Evolutionary conservation across 371 early-diverging fungal genomes (phyloP).

Genomic region (Smittium mucronatum): DNA sequence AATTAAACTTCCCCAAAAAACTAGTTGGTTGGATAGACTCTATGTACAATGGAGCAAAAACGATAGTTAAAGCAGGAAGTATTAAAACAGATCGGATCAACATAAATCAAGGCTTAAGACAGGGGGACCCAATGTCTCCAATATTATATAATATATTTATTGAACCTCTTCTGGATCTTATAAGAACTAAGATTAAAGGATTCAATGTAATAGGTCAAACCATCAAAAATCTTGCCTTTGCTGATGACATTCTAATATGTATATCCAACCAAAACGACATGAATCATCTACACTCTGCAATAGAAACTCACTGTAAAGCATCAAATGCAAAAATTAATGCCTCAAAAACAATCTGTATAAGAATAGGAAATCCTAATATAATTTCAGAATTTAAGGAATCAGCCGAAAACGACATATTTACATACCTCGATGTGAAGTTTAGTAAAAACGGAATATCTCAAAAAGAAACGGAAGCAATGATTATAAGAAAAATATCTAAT

Average conservation of each 20-base stretch:
- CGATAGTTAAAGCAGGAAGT: background rate
- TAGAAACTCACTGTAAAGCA: conserved; percentile 10
- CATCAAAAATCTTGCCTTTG: conserved; percentile 9
- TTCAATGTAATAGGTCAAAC: background rate
- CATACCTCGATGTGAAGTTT: too few species aligned
- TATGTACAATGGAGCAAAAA: background rate
- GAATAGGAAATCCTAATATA: conserved; percentile 6
- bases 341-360: conserved; percentile 11
- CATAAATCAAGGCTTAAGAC: conserved; percentile 12
- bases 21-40: background rate
- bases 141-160: conserved; percentile 14
- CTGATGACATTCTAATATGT: conserved; percentile 13
- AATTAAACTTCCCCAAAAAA: background rate
- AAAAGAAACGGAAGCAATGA: too few species aligned
- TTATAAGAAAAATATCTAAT: too few species aligned
- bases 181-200: background rate
- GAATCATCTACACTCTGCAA: background rate
- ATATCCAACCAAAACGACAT: conserved; percentile 1
- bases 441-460: too few species aligned
- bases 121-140: conserved; percentile 16
- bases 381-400: background rate
- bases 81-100: background rate
- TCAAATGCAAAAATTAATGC: conserved; percentile 13
- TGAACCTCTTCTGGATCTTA: conserved; percentile 12
- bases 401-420: background rate